Evolutionary conservation across 768 basidiomycete species (phyloP).

Genomic region (Trichaptum fuscoviolaceum): DNA sequence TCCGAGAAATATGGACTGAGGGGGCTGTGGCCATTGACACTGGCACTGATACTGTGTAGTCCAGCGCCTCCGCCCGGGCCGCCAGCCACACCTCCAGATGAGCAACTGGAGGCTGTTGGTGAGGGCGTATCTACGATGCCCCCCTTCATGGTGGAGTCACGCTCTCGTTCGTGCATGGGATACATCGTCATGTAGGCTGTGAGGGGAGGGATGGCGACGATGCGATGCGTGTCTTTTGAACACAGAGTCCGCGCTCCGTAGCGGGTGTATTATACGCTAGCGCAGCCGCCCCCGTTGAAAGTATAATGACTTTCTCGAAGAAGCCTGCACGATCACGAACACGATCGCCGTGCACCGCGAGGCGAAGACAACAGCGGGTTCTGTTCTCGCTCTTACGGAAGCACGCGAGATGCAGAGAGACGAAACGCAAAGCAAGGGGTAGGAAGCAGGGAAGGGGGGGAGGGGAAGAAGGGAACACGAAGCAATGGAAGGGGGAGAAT

Average conservation of each 20-base stretch:
- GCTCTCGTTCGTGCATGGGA: neutral
- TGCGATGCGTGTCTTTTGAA: neutral
- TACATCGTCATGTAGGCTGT: neutral
- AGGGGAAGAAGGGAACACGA: neutral
- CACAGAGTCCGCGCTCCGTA: neutral
- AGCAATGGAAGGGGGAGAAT: neutral
- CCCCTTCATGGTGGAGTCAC: neutral
- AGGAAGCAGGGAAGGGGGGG: neutral
- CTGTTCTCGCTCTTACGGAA: neutral
- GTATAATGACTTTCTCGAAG: neutral
- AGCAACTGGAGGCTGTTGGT: neutral
- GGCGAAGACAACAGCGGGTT: neutral
- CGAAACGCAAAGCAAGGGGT: constrained; percentile 1
- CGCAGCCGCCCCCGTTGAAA: neutral
- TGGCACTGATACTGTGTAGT: neutral
- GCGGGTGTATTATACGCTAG: neutral
- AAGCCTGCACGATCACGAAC: neutral
- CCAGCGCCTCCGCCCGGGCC: neutral
- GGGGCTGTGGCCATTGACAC: neutral
- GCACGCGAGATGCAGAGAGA: neutral
- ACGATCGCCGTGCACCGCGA: neutral
- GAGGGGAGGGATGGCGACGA: neutral
- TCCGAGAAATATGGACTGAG: neutral
- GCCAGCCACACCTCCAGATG: neutral
- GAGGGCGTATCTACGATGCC: neutral